Conservation (phyloP, 306 rosid genomes). For the Crotalaria pallida region DNA sequence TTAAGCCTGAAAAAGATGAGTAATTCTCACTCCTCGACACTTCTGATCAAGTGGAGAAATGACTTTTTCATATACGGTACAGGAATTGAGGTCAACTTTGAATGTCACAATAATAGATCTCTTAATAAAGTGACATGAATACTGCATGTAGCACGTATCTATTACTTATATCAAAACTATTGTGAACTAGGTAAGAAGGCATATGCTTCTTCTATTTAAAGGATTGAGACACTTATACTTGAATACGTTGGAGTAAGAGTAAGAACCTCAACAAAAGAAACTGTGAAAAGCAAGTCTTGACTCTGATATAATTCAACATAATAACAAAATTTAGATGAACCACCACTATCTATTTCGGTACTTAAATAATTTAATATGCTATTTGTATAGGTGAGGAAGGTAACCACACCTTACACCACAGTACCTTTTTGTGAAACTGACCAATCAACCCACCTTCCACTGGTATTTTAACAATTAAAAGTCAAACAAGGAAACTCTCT, state of each 20-base stretch:
- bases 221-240: neutral
- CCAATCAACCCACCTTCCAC: slow-evolving; percentile 2
- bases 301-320: slow-evolving; percentile 11
- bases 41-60: no score
- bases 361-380: neutral
- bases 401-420: slow-evolving; percentile 21
- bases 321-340: slow-evolving; percentile 46
- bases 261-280: neutral
- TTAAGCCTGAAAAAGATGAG: no score
- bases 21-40: no score
- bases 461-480: slow-evolving; percentile 3
- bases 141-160: no score
- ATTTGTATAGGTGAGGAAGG: slow-evolving; percentile 52
- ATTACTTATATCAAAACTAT: no score
- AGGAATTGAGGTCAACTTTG: no score
- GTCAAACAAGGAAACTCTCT: slow-evolving; percentile 24
- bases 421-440: slow-evolving; percentile 6
- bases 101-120: no score
- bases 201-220: no score
- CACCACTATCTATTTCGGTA: slow-evolving; percentile 7
- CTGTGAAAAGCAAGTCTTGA: neutral
- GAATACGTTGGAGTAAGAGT: neutral
- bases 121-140: no score
- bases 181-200: no score
- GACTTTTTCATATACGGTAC: no score